Percentiles rank a stretch among this genome's conserved stretches.
phyloP scores from a whole-genome alignment of 2,329 filamentous ascomycete species.

The Xylariaceae sp. region DNA sequence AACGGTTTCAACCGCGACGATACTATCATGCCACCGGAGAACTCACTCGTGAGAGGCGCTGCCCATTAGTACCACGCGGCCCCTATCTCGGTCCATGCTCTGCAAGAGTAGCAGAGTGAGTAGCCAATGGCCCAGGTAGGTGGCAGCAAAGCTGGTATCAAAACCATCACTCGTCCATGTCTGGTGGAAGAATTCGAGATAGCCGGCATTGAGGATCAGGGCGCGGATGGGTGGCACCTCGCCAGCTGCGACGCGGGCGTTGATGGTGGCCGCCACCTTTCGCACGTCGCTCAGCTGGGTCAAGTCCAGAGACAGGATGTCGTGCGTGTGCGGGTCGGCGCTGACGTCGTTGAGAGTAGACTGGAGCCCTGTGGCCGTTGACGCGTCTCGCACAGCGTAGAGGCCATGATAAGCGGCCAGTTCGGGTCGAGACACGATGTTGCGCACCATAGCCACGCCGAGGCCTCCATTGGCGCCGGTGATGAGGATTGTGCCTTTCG shows the following conservation, averaged over 20 bases:
- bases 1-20: not conserved
- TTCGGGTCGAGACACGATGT: slow-evolving; percentile 1
- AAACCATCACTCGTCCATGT: slow-evolving; percentile 12
- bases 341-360: slow-evolving; percentile 1
- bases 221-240: slow-evolving; percentile 31
- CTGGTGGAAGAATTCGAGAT: slow-evolving; percentile 15
- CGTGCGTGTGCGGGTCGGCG: slow-evolving; percentile 2
- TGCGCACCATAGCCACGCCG: slow-evolving; percentile 6
- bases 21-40: not conserved
- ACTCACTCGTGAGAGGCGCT: slow-evolving; percentile 26
- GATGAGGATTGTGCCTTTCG: slow-evolving; percentile 5
- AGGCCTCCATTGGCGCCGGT: slow-evolving; percentile 13
- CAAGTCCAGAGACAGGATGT: slow-evolving; percentile 6
- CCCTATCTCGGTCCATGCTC: slow-evolving; percentile 14
- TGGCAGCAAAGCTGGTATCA: slow-evolving; percentile 15
- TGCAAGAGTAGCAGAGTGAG: slow-evolving; percentile 15
- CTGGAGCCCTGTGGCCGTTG: not conserved
- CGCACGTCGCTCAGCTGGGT: slow-evolving; percentile 5
- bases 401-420: slow-evolving; percentile 4
- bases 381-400: slow-evolving; percentile 5
- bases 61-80: slow-evolving; percentile 13
- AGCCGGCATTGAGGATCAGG: slow-evolving; percentile 29
- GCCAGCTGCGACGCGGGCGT: slow-evolving; percentile 7
- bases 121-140: slow-evolving; percentile 22
- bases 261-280: slow-evolving; percentile 2